A percentile compares a stretch with the other conserved stretches of the same genome.
These are phyloP conservation scores for Phytophthora sp. DNA, from an alignment of 352 stramenopile species.

Conservation along the genomic window DNA sequence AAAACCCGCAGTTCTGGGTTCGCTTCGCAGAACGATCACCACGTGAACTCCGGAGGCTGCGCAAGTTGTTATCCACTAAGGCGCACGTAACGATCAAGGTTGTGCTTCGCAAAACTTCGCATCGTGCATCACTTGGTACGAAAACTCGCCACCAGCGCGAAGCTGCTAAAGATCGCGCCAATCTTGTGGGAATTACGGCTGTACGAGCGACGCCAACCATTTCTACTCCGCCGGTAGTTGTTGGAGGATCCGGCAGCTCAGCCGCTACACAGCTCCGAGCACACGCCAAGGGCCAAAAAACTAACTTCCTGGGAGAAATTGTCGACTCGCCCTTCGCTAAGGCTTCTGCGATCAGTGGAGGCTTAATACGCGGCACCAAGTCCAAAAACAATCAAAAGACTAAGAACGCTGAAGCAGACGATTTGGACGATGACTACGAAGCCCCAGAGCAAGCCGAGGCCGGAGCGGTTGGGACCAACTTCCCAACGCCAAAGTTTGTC, in stretches of 20 bases:
- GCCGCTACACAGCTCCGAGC: constrained; percentile 47
- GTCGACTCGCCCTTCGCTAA: constrained; percentile 56
- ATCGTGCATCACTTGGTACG: constrained; percentile 40
- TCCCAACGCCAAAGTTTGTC: constrained; percentile 67
- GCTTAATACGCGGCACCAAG: constrained; percentile 30
- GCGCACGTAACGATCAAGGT: constrained; percentile 74
- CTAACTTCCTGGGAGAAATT: constrained; percentile 74
- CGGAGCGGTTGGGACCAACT: constrained; percentile 3
- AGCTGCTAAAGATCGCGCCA: constrained; percentile 60
- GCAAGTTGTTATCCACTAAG: constrained; percentile 34
- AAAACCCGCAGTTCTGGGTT: constrained; percentile 92
- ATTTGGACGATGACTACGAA: constrained; percentile 28
- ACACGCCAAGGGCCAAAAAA: constrained; percentile 59
- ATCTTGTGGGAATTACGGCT: constrained; percentile 67
- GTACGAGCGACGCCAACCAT: constrained; percentile 33
- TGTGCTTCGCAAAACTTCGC: constrained; percentile 72
- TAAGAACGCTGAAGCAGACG: constrained; percentile 16
- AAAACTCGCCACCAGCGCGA: constrained; percentile 63
- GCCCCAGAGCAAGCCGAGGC: constrained; percentile 9
- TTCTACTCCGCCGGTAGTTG: constrained; percentile 4
- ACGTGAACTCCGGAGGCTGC: constrained; percentile 16
- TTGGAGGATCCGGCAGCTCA: constrained; percentile 20
- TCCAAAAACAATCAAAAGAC: constrained; percentile 5
- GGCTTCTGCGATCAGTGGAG: constrained; percentile 26
- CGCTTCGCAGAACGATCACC: constrained; percentile 44